phyloP scores from a whole-genome alignment of 805 yeast genomes.

The Candida broadrunensis region DNA sequence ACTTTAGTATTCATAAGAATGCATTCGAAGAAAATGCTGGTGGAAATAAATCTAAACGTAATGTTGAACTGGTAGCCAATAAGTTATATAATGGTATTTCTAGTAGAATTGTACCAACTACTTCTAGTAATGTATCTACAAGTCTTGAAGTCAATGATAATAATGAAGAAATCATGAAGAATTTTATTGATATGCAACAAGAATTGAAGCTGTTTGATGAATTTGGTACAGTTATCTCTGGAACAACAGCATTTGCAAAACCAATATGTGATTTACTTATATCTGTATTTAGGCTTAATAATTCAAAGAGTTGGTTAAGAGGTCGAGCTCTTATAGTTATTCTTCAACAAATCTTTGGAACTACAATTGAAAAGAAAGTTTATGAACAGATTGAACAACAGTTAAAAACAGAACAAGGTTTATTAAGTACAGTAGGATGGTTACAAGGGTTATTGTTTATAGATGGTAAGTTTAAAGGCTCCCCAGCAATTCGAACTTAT shows the following conservation, averaged over 20 bases:
- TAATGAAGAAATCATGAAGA: constrained; percentile 17
- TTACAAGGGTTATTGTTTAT: constrained; percentile 33
- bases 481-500: constrained; percentile 44
- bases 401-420: constrained; percentile 39
- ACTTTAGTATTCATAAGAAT: constrained; percentile 39
- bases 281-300: constrained; percentile 62
- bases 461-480: constrained; percentile 48
- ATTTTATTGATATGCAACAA: constrained; percentile 48
- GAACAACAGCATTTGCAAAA: constrained; percentile 56
- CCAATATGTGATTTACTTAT: constrained; percentile 79
- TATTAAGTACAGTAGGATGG: constrained; percentile 33
- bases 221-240: constrained; percentile 5
- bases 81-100: constrained; percentile 29
- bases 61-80: constrained; percentile 30
- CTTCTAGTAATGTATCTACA: not conserved
- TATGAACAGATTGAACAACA: constrained; percentile 40
- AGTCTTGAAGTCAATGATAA: constrained; percentile 1
- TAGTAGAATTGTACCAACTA: constrained; percentile 6
- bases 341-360: constrained; percentile 82
- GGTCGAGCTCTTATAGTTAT: constrained; percentile 82
- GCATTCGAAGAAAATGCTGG: constrained; percentile 19
- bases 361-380: constrained; percentile 74
- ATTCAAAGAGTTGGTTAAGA: constrained; percentile 71
- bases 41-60: constrained; percentile 9
- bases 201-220: constrained; percentile 55